Evolutionary conservation across 148 eudicot species (phyloP), one percentile per base, ranked within the genome.

Genomic region (Euryodendron excelsum): DNA sequence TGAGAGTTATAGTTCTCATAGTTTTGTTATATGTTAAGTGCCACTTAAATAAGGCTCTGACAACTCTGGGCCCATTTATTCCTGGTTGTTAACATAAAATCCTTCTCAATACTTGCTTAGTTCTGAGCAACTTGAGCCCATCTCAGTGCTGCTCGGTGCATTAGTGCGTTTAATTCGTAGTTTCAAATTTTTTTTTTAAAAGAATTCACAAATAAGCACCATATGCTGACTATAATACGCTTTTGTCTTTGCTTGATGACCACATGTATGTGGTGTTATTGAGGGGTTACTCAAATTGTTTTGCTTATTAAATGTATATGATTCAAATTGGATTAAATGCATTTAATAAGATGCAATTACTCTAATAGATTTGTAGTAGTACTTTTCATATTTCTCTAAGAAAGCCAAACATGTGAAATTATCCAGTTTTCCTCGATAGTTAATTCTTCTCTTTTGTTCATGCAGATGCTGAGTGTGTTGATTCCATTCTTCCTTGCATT

Each of bases 391-490:
- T 17, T 25, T 25, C 17, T n/a, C 3, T 12, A 25, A 30, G 55
- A 62, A 30, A 3, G 34, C 15, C n/a, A 47, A 27, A 52, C 10
- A 41, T 41, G 60, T 48, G 5, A 10, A 21, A 68, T n/a, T 20
- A 28, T 50, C 47, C 27, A 39, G 3, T 79, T 60, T 69, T 4
- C 11, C 58, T 61, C 59, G 60, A 69, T 17, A 48, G 27, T 30
- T 53, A 25, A n/a, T 0, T 28, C n/a, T 20, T 80, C 75, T 62
- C 70, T 37, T 53, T 60, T 28, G 52, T 67, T 27, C 47, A 31
- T 85, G 88, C 92, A 96, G 99, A 92, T 93, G 98, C 97, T 85
- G 83, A 85, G 78, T 84, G 96, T 92, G 69, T 81, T 93, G 87
- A 77, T 92, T 73, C 99, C 97, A 21, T 93, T 78, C 85, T 93